phyloP scores from a whole-genome alignment of 2,329 filamentous ascomycete species.

The Madurella fahalii region DNA sequence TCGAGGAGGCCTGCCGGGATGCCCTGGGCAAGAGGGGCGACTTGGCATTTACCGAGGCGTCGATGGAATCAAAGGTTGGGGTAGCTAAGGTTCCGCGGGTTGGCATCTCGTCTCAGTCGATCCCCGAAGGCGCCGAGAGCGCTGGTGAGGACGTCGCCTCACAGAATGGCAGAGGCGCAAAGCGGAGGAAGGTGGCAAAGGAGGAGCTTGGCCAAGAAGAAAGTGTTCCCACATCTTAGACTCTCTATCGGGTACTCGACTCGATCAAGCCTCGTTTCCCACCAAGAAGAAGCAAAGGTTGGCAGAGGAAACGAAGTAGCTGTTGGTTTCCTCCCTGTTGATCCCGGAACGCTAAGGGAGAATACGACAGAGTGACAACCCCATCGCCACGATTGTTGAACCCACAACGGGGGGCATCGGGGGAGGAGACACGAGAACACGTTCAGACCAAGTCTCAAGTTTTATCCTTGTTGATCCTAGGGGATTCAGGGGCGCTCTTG shows the following conservation, averaged over 20 bases:
- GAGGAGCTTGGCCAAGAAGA: neutral
- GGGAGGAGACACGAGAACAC: too few relatives aligned
- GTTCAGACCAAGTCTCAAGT: too few relatives aligned
- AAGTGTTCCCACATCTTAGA: neutral
- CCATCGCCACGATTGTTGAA: too few relatives aligned
- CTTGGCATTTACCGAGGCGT: conserved; percentile 64
- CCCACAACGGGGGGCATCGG: too few relatives aligned
- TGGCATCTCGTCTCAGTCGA: neutral
- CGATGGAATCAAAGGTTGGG: conserved; percentile 26
- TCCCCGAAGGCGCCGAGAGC: neutral
- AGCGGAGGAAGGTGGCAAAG: conserved; percentile 12
- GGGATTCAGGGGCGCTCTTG: too few relatives aligned
- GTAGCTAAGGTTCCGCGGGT: neutral
- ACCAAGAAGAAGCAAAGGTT: neutral
- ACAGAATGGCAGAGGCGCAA: neutral
- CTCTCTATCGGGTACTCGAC: neutral
- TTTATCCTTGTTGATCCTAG: too few relatives aligned
- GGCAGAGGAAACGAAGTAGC: neutral
- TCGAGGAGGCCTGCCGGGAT: conserved; percentile 65
- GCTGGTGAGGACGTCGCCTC: neutral
- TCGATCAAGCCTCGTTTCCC: neutral
- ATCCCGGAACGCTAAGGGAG: neutral
- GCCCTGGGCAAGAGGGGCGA: conserved; percentile 62
- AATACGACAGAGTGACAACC: too few relatives aligned
- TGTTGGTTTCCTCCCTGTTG: neutral